Evolutionary conservation across 306 rosid species (phyloP).

Genomic region (Myrica gale): DNA sequence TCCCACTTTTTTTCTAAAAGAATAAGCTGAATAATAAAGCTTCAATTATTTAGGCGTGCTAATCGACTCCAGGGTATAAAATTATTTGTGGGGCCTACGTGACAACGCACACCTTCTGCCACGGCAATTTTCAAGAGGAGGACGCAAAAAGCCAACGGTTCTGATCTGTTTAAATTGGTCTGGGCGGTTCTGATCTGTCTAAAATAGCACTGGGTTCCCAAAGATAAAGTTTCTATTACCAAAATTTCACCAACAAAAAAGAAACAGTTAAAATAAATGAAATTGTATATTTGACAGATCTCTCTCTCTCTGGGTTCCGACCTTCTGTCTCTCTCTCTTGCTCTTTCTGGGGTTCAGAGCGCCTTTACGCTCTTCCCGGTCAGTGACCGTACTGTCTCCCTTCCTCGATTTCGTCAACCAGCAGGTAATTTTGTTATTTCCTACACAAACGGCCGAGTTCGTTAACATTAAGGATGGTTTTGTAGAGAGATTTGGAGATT

Average conservation of each 20-base stretch:
- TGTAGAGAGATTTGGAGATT: not conserved
- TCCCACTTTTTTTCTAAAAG: not conserved
- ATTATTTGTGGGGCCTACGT: not conserved
- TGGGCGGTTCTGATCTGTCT: too few relatives aligned
- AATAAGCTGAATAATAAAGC: too few relatives aligned
- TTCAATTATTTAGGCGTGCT: not conserved
- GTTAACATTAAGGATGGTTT: not conserved
- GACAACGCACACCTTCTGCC: not conserved
- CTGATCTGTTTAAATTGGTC: not conserved
- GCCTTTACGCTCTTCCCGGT: slow-evolving; percentile 7
- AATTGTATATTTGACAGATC: not conserved
- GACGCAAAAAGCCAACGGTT: not conserved
- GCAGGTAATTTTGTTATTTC: slow-evolving; percentile 23
- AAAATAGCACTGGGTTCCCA: not conserved
- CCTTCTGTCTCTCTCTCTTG: not conserved
- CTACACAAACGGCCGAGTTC: not conserved
- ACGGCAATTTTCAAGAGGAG: not conserved
- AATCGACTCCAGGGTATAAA: not conserved
- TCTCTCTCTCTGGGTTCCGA: not conserved
- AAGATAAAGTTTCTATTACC: not conserved
- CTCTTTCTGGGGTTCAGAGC: slow-evolving; percentile 20
- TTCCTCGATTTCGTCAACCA: not conserved
- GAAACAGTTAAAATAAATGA: not conserved
- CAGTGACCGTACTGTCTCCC: slow-evolving; percentile 4
- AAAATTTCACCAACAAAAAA: not conserved